A percentile compares a stretch with the other conserved stretches of the same genome.
phyloP scores from a whole-genome alignment of 148 eudicot species.

The Chenopodium album region DNA sequence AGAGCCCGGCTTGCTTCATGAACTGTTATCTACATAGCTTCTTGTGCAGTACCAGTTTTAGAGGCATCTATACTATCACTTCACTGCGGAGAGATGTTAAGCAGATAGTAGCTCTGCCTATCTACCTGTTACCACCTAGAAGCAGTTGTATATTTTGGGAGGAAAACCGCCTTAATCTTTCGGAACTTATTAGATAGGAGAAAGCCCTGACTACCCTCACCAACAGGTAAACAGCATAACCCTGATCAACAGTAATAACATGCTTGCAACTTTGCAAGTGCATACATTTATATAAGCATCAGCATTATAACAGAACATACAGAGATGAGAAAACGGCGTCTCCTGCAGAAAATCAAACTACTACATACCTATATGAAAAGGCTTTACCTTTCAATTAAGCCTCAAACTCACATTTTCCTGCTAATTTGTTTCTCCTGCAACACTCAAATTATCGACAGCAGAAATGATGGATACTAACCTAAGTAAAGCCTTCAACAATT shows the following conservation, averaged over 20 bases:
- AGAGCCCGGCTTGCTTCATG: conserved; percentile 55
- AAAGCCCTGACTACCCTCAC: neutral
- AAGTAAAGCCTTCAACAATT: neutral
- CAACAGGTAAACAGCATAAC: neutral
- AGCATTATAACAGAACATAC: neutral
- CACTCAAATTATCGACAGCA: neutral
- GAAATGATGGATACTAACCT: neutral
- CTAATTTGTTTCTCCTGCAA: too few species aligned
- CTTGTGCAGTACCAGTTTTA: conserved; percentile 75
- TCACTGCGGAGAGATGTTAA: too few species aligned
- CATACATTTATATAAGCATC: neutral
- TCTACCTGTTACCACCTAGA: neutral
- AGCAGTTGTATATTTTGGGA: neutral
- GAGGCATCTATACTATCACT: conserved; percentile 49
- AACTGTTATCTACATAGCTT: conserved; percentile 52
- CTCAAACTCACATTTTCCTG: neutral
- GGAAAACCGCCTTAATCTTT: neutral
- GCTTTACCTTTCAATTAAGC: neutral
- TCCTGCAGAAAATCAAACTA: too few species aligned
- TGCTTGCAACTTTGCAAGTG: neutral
- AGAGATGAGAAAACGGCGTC: too few species aligned
- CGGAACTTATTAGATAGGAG: neutral
- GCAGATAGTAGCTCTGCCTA: too few species aligned
- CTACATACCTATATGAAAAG: too few species aligned
- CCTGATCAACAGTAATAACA: neutral